These are phyloP conservation scores for Royoungia palumana DNA, from an alignment of 768 basidiomycete genomes.

Conservation along the genomic window DNA sequence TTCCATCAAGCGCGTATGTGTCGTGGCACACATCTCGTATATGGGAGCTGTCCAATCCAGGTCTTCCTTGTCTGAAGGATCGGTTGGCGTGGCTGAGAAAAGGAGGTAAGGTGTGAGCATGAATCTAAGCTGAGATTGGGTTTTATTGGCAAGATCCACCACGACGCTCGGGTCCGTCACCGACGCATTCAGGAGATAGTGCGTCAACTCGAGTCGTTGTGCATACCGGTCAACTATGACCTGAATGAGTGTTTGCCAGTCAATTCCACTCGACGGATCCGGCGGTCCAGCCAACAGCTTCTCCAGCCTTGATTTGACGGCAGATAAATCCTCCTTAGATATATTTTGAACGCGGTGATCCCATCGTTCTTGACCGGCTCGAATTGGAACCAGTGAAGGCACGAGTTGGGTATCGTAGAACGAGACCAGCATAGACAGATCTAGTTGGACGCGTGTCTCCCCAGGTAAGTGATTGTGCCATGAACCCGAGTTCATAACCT, in stretches of 20 bases:
- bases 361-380: constrained; percentile 26
- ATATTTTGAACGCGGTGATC: constrained; percentile 31
- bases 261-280: constrained; percentile 26
- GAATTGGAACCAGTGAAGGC: constrained; percentile 28
- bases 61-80: neutral
- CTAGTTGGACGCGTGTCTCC: constrained; percentile 34
- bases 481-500: constrained; percentile 14
- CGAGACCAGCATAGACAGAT: constrained; percentile 33
- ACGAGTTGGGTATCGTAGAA: constrained; percentile 35
- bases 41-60: constrained; percentile 27
- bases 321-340: constrained; percentile 19
- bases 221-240: constrained; percentile 19
- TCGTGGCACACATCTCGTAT: constrained; percentile 21
- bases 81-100: constrained; percentile 1
- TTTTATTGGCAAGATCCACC: neutral
- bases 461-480: constrained; percentile 37
- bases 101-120: constrained; percentile 25
- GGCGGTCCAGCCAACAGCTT: constrained; percentile 8
- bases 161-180: neutral
- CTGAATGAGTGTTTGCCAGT: constrained; percentile 30
- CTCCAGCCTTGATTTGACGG: constrained; percentile 7
- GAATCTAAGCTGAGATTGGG: constrained; percentile 14
- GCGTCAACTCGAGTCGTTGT: constrained; percentile 22
- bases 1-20: constrained; percentile 13
- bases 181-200: constrained; percentile 15